Evolutionary conservation across 2,329 filamentous ascomycete species (phyloP).

Genomic region (Aspergillus niger): DNA sequence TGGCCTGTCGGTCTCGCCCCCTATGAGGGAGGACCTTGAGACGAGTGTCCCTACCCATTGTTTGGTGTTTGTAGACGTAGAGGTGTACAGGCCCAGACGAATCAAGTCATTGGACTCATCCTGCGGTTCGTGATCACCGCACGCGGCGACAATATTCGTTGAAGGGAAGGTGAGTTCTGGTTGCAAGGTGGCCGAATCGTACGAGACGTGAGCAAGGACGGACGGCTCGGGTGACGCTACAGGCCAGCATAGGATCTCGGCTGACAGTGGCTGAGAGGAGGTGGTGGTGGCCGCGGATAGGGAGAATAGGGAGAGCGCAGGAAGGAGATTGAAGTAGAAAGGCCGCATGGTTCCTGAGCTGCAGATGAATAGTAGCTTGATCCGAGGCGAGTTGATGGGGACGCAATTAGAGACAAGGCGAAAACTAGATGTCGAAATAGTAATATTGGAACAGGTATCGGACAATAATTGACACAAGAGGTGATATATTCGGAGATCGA

Average conservation of each 20-base stretch:
- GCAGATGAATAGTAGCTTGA: not conserved
- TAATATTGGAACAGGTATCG: not conserved
- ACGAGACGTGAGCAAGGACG: constrained; percentile 44
- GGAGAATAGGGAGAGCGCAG: constrained; percentile 17
- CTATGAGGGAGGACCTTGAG: constrained; percentile 36
- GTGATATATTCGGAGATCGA: too few relatives aligned
- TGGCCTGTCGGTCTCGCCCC: constrained; percentile 27
- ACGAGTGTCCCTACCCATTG: constrained; percentile 47
- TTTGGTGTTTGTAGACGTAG: constrained; percentile 32
- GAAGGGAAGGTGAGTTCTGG: constrained; percentile 43
- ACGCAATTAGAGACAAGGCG: not conserved
- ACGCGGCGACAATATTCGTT: constrained; percentile 29
- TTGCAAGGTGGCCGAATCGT: constrained; percentile 41
- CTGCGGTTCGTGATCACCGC: constrained; percentile 12
- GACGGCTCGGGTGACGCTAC: constrained; percentile 35
- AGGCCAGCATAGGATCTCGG: constrained; percentile 45
- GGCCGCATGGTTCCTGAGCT: constrained; percentile 14
- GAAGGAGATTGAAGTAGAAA: constrained; percentile 10
- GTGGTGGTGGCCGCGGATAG: constrained; percentile 21
- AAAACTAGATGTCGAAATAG: not conserved
- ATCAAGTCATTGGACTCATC: constrained; percentile 51
- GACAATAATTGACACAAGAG: not conserved
- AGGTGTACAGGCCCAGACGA: constrained; percentile 55
- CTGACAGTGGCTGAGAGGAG: constrained; percentile 23
- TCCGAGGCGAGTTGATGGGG: not conserved